Base-by-base conservation (phyloP, 805 yeast genomes). In the Candida schatavii region DNA sequence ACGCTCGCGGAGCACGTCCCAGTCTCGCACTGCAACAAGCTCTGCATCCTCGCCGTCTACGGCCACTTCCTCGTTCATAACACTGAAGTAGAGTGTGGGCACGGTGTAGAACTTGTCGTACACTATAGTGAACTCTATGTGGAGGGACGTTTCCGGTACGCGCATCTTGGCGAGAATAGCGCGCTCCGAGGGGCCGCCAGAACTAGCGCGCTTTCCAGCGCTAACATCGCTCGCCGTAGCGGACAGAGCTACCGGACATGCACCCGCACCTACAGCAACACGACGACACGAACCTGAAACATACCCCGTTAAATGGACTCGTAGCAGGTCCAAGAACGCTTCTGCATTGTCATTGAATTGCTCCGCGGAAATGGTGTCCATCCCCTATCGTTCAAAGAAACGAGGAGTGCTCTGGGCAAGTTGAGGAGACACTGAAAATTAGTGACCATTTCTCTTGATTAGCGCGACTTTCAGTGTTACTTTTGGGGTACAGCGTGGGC, bases 51-150 rank as follows among this genome's bases (percentile, higher is more conserved):
- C 27, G 27, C 27, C 27, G 10, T 7, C 27, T 7, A 7, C 27
- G 10, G 7, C 27, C 11, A 7, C 27, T 23, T 23, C 10, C 27
- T 41, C 39, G 11, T 44, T 35, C 28, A 45, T 48, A 3, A 48
- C 32, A 22, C 60, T 50, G 44, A 59, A 64, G 36, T 57, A 49
- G 17, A 61, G 42, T 4, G 65, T 56, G 0, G 74, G 74, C 1
- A 55, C 62, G 18, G 29, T 37, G 44, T 62, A 68, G 36, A 62
- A 53, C 7, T 42, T 47, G 46, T 64, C 64, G 41, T 45, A 68
- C 2, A 57, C 48, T 2, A 66, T 41, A 1, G 65, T 59, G 30
- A 65, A 50, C 10, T 57, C 57, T 9, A 61, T 26, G 18, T 37
- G 33, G 22, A 31, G 11, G 14, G 11, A 28, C 26, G 13, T 14